Conservation (phyloP, 768 basidiomycete genomes). For the Kwoniella sp. region DNA sequence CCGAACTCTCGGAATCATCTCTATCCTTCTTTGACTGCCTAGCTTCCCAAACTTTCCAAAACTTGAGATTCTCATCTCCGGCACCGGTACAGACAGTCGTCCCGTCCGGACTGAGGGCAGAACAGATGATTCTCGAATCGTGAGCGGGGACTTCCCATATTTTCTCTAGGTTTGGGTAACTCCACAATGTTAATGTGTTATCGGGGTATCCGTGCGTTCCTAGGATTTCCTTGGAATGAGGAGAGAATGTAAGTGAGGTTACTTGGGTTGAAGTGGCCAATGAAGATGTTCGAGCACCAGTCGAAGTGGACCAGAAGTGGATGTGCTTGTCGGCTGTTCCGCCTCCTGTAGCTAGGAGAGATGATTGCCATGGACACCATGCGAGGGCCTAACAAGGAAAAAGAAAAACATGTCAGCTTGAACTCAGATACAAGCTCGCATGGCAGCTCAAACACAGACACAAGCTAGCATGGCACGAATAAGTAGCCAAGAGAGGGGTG, state of each 20-base stretch:
- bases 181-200: conserved; percentile 57
- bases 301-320: conserved; percentile 59
- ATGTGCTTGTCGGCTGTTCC: conserved; percentile 82
- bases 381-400: conserved; percentile 72
- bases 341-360: conserved; percentile 87
- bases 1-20: conserved; percentile 25
- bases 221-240: conserved; percentile 82
- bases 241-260: conserved; percentile 84
- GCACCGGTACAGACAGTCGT: conserved; percentile 90
- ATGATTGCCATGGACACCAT: conserved; percentile 96
- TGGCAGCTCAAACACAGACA: no score
- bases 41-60: conserved; percentile 68
- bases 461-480: no score
- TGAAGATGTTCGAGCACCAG: conserved; percentile 85
- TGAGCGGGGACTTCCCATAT: conserved; percentile 90
- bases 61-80: conserved; percentile 94
- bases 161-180: conserved; percentile 78
- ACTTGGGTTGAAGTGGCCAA: conserved; percentile 86
- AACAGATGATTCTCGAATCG: conserved; percentile 84
- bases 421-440: no score
- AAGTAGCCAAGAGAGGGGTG: no score
- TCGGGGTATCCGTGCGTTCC: conserved; percentile 90
- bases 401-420: no score
- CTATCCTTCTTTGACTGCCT: conserved; percentile 44
- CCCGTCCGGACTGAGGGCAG: conserved; percentile 80